Percentiles rank a stretch among this genome's conserved stretches.
These are phyloP conservation scores for Exophiala mesophila DNA, from an alignment of 2,329 filamentous ascomycete species.

Conservation along the genomic window DNA sequence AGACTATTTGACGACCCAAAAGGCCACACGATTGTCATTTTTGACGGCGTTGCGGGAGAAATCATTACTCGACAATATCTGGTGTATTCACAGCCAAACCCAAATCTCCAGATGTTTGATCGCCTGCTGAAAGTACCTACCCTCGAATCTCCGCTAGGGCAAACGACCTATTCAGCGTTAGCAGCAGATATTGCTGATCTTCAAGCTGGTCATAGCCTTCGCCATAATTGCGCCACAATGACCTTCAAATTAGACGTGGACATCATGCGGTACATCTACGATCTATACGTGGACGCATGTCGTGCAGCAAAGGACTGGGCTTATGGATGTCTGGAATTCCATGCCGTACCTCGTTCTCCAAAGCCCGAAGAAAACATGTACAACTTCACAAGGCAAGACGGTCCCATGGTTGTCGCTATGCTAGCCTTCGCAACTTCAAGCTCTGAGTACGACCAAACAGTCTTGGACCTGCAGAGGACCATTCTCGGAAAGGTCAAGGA, in stretches of 20 bases:
- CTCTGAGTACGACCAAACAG: slow-evolving; percentile 29
- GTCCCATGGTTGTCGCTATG: slow-evolving; percentile 27
- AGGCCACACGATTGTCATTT: slow-evolving; percentile 31
- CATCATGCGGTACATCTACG: slow-evolving; percentile 26
- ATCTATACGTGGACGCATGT: slow-evolving; percentile 25
- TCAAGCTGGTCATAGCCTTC: slow-evolving; percentile 30
- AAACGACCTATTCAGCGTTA: neutral
- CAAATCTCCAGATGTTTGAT: slow-evolving; percentile 30
- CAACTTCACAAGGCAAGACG: slow-evolving; percentile 27
- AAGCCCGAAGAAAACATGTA: slow-evolving; percentile 32
- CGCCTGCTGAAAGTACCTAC: slow-evolving; percentile 32
- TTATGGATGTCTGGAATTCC: slow-evolving; percentile 1
- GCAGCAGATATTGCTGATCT: slow-evolving; percentile 4
- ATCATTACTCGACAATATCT: slow-evolving; percentile 1
- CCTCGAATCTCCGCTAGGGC: slow-evolving; percentile 3
- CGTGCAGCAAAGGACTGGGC: slow-evolving; percentile 12
- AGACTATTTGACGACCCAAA: slow-evolving; percentile 31
- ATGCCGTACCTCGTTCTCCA: slow-evolving; percentile 1
- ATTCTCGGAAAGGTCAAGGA: slow-evolving; percentile 29
- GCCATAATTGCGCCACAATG: slow-evolving; percentile 31
- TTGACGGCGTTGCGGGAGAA: slow-evolving; percentile 22
- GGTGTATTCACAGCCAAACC: slow-evolving; percentile 4
- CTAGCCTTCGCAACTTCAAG: slow-evolving; percentile 30
- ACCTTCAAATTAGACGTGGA: slow-evolving; percentile 30
- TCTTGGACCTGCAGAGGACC: slow-evolving; percentile 26